phyloP scores from a whole-genome alignment of 768 basidiomycete genomes.

The Boletellus emodensis region DNA sequence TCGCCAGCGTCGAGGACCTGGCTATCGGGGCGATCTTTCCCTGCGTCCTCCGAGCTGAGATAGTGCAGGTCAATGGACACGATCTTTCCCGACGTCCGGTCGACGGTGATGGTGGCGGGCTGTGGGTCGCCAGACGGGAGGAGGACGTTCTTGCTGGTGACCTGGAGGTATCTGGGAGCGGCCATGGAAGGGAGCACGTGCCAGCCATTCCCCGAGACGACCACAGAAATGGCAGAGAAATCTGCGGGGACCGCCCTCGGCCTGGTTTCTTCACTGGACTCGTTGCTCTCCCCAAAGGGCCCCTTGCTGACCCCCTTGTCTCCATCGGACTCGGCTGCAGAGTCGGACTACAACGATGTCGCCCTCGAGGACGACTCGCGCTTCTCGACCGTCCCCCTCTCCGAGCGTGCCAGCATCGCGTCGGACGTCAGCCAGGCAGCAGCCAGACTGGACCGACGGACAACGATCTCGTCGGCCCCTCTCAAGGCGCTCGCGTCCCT shows the following conservation, averaged over 20 bases:
- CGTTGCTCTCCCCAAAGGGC: slow-evolving; percentile 48
- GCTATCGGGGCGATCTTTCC: slow-evolving; percentile 15
- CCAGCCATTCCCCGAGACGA: background rate
- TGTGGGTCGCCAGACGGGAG: slow-evolving; percentile 47
- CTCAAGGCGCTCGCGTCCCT: slow-evolving; percentile 18
- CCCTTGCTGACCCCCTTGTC: slow-evolving; percentile 28
- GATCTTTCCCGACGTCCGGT: slow-evolving; percentile 58
- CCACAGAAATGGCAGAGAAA: slow-evolving; percentile 9
- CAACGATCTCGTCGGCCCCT: slow-evolving; percentile 27
- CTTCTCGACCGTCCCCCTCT: slow-evolving; percentile 51
- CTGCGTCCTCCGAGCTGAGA: slow-evolving; percentile 25
- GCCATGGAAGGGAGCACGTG: slow-evolving; percentile 14
- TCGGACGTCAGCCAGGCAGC: slow-evolving; percentile 24
- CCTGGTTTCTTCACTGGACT: slow-evolving; percentile 35
- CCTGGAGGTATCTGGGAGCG: slow-evolving; percentile 30
- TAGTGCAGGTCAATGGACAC: slow-evolving; percentile 40
- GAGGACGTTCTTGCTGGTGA: slow-evolving; percentile 55
- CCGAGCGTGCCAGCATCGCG: slow-evolving; percentile 33
- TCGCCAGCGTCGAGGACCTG: slow-evolving; percentile 56
- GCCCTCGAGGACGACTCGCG: slow-evolving; percentile 41
- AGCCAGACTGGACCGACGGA: slow-evolving; percentile 24
- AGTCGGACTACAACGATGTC: slow-evolving; percentile 65
- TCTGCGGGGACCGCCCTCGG: slow-evolving; percentile 9
- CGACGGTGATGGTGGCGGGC: slow-evolving; percentile 65
- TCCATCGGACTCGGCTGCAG: slow-evolving; percentile 43